Evolutionary conservation across 495 filamentous ascomycete species (phyloP).

Genomic region (Penicillium antarcticum): DNA sequence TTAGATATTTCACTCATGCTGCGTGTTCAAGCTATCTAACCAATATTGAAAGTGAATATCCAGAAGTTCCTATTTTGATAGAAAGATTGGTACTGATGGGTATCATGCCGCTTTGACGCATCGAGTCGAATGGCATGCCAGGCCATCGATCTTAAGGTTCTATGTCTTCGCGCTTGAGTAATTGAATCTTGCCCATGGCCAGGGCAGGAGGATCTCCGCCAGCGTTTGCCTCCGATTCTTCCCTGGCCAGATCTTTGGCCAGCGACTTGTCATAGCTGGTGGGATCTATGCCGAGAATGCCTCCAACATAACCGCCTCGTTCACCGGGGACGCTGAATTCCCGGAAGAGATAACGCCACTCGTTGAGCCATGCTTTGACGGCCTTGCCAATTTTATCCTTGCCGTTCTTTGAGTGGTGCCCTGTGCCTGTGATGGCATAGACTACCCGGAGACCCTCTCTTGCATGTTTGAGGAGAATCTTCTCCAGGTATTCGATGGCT

Average conservation of each 20-base stretch:
- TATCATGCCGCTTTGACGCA: constrained; percentile 11
- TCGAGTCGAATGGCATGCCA: not conserved
- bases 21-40: not conserved
- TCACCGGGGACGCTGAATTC: constrained; percentile 97
- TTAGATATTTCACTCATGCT: not conserved
- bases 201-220: constrained; percentile 22
- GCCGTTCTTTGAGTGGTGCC: constrained; percentile 96
- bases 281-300: constrained; percentile 91
- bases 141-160: constrained; percentile 29
- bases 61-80: not conserved
- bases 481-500: constrained; percentile 90
- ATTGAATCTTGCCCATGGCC: constrained; percentile 46
- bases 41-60: not conserved
- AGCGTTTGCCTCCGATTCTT: constrained; percentile 17
- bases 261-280: constrained; percentile 76
- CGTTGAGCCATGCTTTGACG: constrained; percentile 83
- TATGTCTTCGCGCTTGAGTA: constrained; percentile 45
- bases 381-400: constrained; percentile 99
- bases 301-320: constrained; percentile 72
- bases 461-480: constrained; percentile 75
- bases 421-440: constrained; percentile 95
- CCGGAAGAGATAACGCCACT: constrained; percentile 92
- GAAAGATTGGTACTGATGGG: constrained; percentile 6
- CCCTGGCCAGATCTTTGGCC: constrained; percentile 26
- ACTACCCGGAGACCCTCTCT: constrained; percentile 67